phyloP scores from a whole-genome alignment of 768 basidiomycete genomes.

The Rhizopogon sp. region DNA sequence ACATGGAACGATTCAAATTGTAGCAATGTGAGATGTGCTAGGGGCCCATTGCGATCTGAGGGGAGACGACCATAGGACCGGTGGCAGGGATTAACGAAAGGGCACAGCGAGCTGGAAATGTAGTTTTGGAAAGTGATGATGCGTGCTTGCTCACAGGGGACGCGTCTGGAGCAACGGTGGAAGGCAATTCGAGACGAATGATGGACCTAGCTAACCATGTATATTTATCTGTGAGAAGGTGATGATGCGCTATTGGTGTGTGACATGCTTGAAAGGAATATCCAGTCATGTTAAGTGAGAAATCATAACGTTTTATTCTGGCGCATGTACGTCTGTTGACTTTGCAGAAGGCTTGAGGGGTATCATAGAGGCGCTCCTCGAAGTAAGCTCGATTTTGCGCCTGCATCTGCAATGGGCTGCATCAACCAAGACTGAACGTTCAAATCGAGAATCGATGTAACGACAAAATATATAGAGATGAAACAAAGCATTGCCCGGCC shows the following conservation, averaged over 20 bases:
- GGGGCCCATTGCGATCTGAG: no score
- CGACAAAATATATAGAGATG: no score
- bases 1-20: no score
- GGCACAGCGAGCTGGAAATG: conserved; percentile 42
- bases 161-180: conserved; percentile 6
- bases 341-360: conserved; percentile 38
- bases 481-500: no score
- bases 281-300: conserved; percentile 79
- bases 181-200: background rate
- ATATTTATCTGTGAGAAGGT: background rate
- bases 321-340: conserved; percentile 36
- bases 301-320: conserved; percentile 48
- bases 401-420: conserved; percentile 12
- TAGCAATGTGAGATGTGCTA: no score
- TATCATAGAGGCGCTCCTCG: conserved; percentile 17
- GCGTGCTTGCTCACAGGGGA: conserved; percentile 11
- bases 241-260: no score
- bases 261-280: conserved; percentile 41
- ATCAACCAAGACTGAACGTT: conserved; percentile 37
- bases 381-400: conserved; percentile 5
- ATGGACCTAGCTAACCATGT: background rate
- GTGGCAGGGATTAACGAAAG: conserved; percentile 30
- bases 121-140: conserved; percentile 20
- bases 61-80: no score
- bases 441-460: conserved; percentile 58